A percentile compares a stretch with the other conserved stretches of the same genome.
phyloP scores from a whole-genome alignment of 352 stramenopile species.

The Phytophthora melonis region DNA sequence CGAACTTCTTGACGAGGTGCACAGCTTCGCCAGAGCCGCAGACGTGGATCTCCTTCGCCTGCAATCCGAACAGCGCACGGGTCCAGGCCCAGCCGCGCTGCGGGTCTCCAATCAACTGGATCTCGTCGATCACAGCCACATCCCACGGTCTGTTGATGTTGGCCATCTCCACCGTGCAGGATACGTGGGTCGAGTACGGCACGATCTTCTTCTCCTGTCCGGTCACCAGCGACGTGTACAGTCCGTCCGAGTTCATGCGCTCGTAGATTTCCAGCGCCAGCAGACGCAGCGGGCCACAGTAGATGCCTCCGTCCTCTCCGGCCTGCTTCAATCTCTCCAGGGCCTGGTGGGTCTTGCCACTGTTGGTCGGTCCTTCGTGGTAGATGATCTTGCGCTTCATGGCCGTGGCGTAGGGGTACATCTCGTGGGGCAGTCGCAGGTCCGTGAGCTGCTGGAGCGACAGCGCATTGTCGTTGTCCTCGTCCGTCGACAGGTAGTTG shows the following conservation, averaged over 20 bases:
- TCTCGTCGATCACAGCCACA: slow-evolving; percentile 94
- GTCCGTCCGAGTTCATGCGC: slow-evolving; percentile 92
- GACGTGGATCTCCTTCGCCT: slow-evolving; percentile 96
- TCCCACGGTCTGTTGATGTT: slow-evolving; percentile 89
- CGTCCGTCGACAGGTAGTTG: slow-evolving; percentile 43
- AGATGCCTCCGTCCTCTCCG: slow-evolving; percentile 88
- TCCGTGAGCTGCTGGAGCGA: slow-evolving; percentile 81
- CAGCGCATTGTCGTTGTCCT: slow-evolving; percentile 48
- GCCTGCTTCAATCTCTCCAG: slow-evolving; percentile 94
- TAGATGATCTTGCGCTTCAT: slow-evolving; percentile 90
- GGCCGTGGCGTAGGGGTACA: slow-evolving; percentile 86
- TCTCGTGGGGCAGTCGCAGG: slow-evolving; percentile 76
- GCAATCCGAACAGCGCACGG: slow-evolving; percentile 93
- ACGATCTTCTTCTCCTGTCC: slow-evolving; percentile 95
- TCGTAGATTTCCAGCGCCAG: slow-evolving; percentile 97
- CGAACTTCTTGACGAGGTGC: slow-evolving; percentile 89
- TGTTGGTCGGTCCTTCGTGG: slow-evolving; percentile 96
- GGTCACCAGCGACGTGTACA: slow-evolving; percentile 96
- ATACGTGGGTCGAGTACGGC: slow-evolving; percentile 84
- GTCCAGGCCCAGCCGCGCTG: slow-evolving; percentile 94
- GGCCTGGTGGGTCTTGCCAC: slow-evolving; percentile 96
- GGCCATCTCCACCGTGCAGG: slow-evolving; percentile 91
- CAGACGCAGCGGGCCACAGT: slow-evolving; percentile 95
- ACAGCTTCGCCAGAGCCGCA: slow-evolving; percentile 94
- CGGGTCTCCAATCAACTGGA: slow-evolving; percentile 96